These are phyloP conservation scores for Claviceps spartinae DNA, from an alignment of 2,329 filamentous ascomycete species.

Conservation along the genomic window DNA sequence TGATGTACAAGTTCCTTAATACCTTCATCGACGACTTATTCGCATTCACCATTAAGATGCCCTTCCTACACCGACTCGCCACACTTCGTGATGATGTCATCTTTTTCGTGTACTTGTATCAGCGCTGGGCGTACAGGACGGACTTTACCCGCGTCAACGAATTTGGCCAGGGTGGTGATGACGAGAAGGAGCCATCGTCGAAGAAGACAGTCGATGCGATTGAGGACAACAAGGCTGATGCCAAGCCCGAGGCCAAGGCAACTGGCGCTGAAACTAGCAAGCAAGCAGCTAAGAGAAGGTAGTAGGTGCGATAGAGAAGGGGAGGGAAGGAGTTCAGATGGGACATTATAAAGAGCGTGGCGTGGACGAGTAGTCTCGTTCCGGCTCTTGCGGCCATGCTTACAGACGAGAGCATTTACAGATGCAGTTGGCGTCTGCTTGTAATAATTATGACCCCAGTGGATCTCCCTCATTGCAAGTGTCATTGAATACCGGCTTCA, in stretches of 20 bases:
- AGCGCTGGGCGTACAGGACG: slow-evolving; percentile 81
- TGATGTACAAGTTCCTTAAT: slow-evolving; percentile 98
- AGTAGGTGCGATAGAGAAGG: too few relatives aligned
- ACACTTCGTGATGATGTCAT: slow-evolving; percentile 93
- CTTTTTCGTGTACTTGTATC: slow-evolving; percentile 96
- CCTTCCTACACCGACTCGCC: slow-evolving; percentile 77
- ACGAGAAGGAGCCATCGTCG: slow-evolving; percentile 43
- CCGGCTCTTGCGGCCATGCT: too few relatives aligned
- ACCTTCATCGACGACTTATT: slow-evolving; percentile 99
- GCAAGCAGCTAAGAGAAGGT: slow-evolving; percentile 28
- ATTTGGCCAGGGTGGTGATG: slow-evolving; percentile 97
- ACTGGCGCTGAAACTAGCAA: slow-evolving; percentile 36
- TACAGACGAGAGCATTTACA: too few relatives aligned
- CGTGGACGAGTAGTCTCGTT: too few relatives aligned
- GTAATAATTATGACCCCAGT: too few relatives aligned
- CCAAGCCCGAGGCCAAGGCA: slow-evolving; percentile 25
- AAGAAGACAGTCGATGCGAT: slow-evolving; percentile 19
- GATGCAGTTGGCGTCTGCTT: too few relatives aligned
- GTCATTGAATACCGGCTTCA: too few relatives aligned
- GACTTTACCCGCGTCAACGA: slow-evolving; percentile 92
- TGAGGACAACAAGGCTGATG: slow-evolving; percentile 25
- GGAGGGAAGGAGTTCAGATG: too few relatives aligned
- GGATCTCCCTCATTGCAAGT: too few relatives aligned
- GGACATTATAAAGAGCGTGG: too few relatives aligned
- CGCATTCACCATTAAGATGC: slow-evolving; percentile 99